Base-by-base conservation (phyloP, 73 alveolate genomes). In the Paramecium sexaurelia region DNA sequence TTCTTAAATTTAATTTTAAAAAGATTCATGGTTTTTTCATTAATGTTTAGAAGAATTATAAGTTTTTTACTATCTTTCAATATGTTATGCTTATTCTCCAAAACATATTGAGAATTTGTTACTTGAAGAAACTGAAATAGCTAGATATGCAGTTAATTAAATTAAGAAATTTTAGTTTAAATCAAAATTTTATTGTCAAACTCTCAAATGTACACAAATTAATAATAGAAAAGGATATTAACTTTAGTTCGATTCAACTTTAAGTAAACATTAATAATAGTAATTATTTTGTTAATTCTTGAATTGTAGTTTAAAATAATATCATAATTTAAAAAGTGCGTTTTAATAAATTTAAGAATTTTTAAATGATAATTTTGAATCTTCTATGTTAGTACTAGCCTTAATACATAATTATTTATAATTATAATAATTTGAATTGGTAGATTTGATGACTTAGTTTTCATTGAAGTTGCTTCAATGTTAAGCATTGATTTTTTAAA, bases 11-110 rank as follows among this genome's bases (percentile, higher is more conserved):
- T 51, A 51, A 51, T 20, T 51, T 2, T 1, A 51, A 51, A 15
- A 26, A 61, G 83, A 61, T 29, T 61, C 83, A 10, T 61, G 83
- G 83, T 61, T 61, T 61, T 61, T 61, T 61, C 83, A 61, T 29
- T 29, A 24, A 10, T 22, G 83, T 32, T 61, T 61, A 61, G 83
- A 61, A 29, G 83, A 61, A 61, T 29, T 32, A 26, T 61, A 61
- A 24, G 43, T 61, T 6, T 61, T 61, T 24, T 61, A 61, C 26
- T 61, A 61, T 24, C 83, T 61, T 61, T 61, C 83, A 61, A 15
- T 61, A 11, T 61, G 83, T 11, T 61, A 10, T 11, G 26, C 83
- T 2, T 61, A 29, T 61, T 61, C 83, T 29, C 83, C 83, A 3
- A 61, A 61, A 8, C 83, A 61, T 61, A 26, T 61, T 61, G 83